Percentiles rank a stretch among this genome's conserved stretches.
phyloP scores from a whole-genome alignment of 1,139 yeast genomes.

The Hansenula anomala region DNA sequence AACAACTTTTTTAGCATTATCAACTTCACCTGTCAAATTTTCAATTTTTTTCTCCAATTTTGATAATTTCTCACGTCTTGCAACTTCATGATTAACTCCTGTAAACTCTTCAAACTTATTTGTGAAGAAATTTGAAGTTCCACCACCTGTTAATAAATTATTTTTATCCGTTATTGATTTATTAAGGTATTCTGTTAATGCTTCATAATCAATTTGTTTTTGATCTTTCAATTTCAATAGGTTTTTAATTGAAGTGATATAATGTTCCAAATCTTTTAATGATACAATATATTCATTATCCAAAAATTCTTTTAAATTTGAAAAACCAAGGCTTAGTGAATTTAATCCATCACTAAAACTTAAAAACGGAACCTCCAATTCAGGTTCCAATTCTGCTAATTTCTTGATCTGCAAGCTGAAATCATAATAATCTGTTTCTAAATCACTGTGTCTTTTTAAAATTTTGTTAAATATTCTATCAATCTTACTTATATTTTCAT shows the following conservation, averaged over 20 bases:
- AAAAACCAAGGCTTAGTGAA: constrained; percentile 40
- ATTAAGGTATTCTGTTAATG: constrained; percentile 68
- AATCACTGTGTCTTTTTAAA: constrained; percentile 66
- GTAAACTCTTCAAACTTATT: constrained; percentile 55
- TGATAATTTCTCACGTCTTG: constrained; percentile 45
- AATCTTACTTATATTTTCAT: constrained; percentile 73
- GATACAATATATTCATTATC: constrained; percentile 83
- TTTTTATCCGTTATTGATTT: constrained; percentile 69
- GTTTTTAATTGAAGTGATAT: constrained; percentile 69
- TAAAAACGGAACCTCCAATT: constrained; percentile 45
- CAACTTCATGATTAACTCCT: constrained; percentile 54
- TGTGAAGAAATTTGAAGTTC: constrained; percentile 47
- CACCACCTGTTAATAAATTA: constrained; percentile 49
- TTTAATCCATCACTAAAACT: constrained; percentile 50
- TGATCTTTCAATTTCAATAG: constrained; percentile 84
- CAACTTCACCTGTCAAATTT: constrained; percentile 50
- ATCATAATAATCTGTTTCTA: constrained; percentile 67
- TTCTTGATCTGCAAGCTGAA: constrained; percentile 68
- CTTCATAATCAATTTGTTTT: constrained; percentile 87
- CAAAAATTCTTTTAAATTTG: constrained; percentile 51
- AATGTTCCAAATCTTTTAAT: constrained; percentile 83
- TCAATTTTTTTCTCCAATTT: constrained; percentile 55
- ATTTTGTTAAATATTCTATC: constrained; percentile 76
- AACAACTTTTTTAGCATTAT: constrained; percentile 65
- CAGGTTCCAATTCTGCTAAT: constrained; percentile 48